phyloP scores from a whole-genome alignment of 1,139 yeast species.

The Arxiozyma heterogenica region DNA sequence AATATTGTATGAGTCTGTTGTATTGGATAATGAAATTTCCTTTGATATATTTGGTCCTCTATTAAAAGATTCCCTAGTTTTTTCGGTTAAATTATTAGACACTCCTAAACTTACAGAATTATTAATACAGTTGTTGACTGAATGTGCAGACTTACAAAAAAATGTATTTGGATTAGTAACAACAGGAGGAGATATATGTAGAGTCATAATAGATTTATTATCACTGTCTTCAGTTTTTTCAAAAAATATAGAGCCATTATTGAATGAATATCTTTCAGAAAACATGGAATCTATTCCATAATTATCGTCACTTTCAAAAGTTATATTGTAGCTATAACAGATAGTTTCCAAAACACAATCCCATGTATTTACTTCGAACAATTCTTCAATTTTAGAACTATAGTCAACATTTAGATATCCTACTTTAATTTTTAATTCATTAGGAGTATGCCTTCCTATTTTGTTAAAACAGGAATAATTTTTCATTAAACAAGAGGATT shows the following conservation, averaged over 20 bases:
- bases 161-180: neutral
- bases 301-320: slow-evolving; percentile 25
- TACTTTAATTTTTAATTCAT: slow-evolving; percentile 27
- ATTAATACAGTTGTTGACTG: neutral
- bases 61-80: neutral
- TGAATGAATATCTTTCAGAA: neutral
- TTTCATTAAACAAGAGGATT: slow-evolving; percentile 18
- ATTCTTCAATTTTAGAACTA: slow-evolving; percentile 22
- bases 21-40: neutral
- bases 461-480: slow-evolving; percentile 17
- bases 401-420: slow-evolving; percentile 29
- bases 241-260: neutral
- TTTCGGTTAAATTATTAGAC: neutral
- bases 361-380: slow-evolving; percentile 28
- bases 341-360: slow-evolving; percentile 23
- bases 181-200: slow-evolving; percentile 1
- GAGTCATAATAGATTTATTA: neutral
- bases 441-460: slow-evolving; percentile 17
- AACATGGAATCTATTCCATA: neutral
- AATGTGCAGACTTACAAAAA: neutral
- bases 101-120: neutral
- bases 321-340: slow-evolving; percentile 24
- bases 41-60: neutral
- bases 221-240: neutral
- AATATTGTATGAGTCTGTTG: neutral